These are phyloP conservation scores for Alternaria conjuncta DNA, from an alignment of 2,329 filamentous ascomycete species.

Conservation along the genomic window DNA sequence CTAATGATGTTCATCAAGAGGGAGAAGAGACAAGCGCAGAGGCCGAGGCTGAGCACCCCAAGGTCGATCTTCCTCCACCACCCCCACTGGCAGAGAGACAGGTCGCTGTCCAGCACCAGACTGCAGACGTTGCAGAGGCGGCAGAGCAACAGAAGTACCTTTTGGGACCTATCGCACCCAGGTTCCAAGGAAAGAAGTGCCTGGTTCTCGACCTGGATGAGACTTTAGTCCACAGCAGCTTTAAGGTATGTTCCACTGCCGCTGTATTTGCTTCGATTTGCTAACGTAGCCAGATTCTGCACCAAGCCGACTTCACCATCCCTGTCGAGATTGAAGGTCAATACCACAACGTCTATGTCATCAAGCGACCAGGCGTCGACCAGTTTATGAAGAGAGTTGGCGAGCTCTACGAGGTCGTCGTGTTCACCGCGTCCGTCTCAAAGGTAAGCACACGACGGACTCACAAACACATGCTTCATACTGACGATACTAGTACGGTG, in stretches of 20 bases:
- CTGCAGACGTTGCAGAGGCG: constrained; percentile 50
- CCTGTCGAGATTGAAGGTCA: constrained; percentile 98
- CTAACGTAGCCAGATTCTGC: constrained; percentile 72
- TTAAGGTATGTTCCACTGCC: constrained; percentile 72
- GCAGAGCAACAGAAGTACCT: constrained; percentile 69
- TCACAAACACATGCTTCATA: background rate
- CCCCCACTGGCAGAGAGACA: constrained; percentile 59
- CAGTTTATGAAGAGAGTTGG: constrained; percentile 99
- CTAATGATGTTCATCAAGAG: constrained; percentile 56
- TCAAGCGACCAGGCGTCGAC: constrained; percentile 98
- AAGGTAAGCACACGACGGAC: constrained; percentile 66
- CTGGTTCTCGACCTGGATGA: constrained; percentile 95
- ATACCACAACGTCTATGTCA: constrained; percentile 99
- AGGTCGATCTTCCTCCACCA: constrained; percentile 63
- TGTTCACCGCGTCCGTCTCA: constrained; percentile 97
- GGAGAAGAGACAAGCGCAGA: constrained; percentile 33
- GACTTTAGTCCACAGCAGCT: constrained; percentile 96
- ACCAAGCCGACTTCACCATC: constrained; percentile 98
- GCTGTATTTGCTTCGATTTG: background rate
- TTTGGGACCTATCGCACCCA: constrained; percentile 79
- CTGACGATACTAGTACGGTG: constrained; percentile 74
- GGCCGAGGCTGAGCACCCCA: constrained; percentile 36
- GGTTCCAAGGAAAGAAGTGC: constrained; percentile 88
- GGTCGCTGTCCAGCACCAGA: constrained; percentile 46
- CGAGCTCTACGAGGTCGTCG: constrained; percentile 96